Base-by-base conservation (phyloP, 192 early-diverging fungal species). In the Backusella tuberculispora region DNA sequence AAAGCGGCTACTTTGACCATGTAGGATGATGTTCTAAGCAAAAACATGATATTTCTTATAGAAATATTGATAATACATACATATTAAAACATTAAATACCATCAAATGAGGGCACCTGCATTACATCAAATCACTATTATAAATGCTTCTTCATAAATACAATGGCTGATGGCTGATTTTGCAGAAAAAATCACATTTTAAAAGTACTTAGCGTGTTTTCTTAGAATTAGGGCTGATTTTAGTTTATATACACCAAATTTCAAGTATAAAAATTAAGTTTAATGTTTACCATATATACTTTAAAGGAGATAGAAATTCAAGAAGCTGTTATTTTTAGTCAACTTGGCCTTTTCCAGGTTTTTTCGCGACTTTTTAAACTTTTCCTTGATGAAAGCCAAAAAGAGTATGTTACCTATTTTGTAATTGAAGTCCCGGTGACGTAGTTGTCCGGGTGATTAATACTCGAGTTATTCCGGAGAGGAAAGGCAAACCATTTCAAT, bases 271-370 rank as follows among this genome's bases (percentile, higher is more conserved):
- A 60, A 60, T 60, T 13, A 60, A 60, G 21, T 56, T 56, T 21
- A 24, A 56, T 24, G 10, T 7, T 50, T 50, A n/a, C 19, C 48
- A 10, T 46, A 50, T 34, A 34, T 50, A 15, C 48, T 19, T 6
- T 14, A 60, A 7, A 60, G 10, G 26, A 60, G n/a, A 24, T 60
- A 12, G 53, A 60, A 60, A 60, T 24, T 19, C 21, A 26, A 60
- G 53, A 60, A 60, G 53, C 53, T 56, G 19, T 56, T 56, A 56
- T 56, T 56, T 56, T 24, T 56, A 56, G 53, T 26, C 3, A 24
- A 10, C 5, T 24, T 56, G 53, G 19, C 53, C 21, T 56, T 56
- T 24, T 56, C 53, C 53, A 56, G 50, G 24, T 14, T 4, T 14
- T 56, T 26, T 56, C 53, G 29, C 29, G 29, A 34, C 29, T 21